Evolutionary conservation across 2,329 filamentous ascomycete genomes (phyloP), one percentile per base, ranked within the genome.

Genomic region (Daldinia sp.): DNA sequence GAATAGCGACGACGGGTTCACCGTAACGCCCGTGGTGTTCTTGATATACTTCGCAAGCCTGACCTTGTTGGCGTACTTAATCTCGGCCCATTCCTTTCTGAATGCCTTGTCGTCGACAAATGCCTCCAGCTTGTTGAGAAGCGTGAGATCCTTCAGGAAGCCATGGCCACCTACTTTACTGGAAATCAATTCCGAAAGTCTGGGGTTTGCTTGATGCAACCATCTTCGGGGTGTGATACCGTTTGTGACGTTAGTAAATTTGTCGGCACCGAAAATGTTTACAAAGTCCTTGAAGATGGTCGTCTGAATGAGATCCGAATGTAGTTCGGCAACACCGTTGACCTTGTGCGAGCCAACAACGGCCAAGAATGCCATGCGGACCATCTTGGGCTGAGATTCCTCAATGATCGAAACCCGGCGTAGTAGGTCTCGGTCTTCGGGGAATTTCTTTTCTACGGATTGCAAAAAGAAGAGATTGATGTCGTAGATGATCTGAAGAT

Each of bases 201-300:
- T 89, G 10, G 95, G 96, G 79, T 99, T 99, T 68, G 96, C 96
- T 81, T 99, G 96, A 83, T 99, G 94, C 65, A 99, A 86, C 96
- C 96, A 99, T 78, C 96, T 89, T 76, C 96, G 89, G 10, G 96
- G 96, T 0, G 96, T 99, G 79, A 99, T 97, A 66, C 96, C 96
- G 80, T 99, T 99, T 72, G 96, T 99, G 72, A 99, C 95, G 76
- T 99, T 99, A 65, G 93, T 97, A 82, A 99, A 99, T 81, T 98
- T 98, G 86, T 99, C 96, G 0, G 92, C 91, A 2, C 96, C 96
- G 76, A 96, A 99, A 72, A 99, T 93, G 74, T 89, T 88, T 67
- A 99, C 95, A 81, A 99, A 99, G 80, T 99, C 96, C 81, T 96
- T 98, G 89, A 99, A 98, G 74, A 99, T 97, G n/a, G 96, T 99